phyloP scores from a whole-genome alignment of 208 protist species.

The Novymonas esmeraldas region DNA sequence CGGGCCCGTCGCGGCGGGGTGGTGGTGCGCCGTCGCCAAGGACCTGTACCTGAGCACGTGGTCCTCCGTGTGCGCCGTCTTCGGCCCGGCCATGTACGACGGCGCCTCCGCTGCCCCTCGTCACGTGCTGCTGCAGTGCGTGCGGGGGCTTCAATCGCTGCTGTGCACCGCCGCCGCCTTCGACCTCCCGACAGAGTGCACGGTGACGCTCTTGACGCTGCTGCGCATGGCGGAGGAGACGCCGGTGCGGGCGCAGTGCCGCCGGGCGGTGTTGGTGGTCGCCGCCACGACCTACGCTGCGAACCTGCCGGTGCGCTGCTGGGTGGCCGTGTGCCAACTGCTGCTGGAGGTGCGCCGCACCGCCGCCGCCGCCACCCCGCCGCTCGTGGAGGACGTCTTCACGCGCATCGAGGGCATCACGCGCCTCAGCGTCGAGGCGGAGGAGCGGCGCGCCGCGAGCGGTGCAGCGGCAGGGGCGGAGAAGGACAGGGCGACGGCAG shows the following conservation, averaged over 20 bases:
- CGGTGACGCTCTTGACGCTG: slow-evolving; percentile 66
- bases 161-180: slow-evolving; percentile 77
- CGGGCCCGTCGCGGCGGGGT: slow-evolving; percentile 8
- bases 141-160: slow-evolving; percentile 73
- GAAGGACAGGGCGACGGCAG: slow-evolving; percentile 16
- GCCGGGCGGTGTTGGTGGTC: slow-evolving; percentile 60
- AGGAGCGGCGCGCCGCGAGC: not conserved
- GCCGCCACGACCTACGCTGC: slow-evolving; percentile 66
- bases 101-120: slow-evolving; percentile 39
- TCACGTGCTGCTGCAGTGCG: slow-evolving; percentile 61
- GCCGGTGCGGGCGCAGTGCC: slow-evolving; percentile 52
- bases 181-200: slow-evolving; percentile 78
- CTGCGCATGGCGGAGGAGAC: slow-evolving; percentile 64
- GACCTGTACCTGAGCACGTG: slow-evolving; percentile 86
- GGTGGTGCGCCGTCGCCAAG: slow-evolving; percentile 64
- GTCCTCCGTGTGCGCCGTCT: slow-evolving; percentile 83
- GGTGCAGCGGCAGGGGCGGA: slow-evolving; percentile 1
- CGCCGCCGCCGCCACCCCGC: slow-evolving; percentile 25
- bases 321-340: slow-evolving; percentile 66
- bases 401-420: slow-evolving; percentile 75
- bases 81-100: slow-evolving; percentile 76
- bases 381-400: slow-evolving; percentile 67
- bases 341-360: slow-evolving; percentile 51
- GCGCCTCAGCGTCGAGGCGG: slow-evolving; percentile 47
- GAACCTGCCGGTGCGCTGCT: slow-evolving; percentile 75